phyloP scores from a whole-genome alignment of 805 yeast genomes.

The Candida coquimbonensis region DNA sequence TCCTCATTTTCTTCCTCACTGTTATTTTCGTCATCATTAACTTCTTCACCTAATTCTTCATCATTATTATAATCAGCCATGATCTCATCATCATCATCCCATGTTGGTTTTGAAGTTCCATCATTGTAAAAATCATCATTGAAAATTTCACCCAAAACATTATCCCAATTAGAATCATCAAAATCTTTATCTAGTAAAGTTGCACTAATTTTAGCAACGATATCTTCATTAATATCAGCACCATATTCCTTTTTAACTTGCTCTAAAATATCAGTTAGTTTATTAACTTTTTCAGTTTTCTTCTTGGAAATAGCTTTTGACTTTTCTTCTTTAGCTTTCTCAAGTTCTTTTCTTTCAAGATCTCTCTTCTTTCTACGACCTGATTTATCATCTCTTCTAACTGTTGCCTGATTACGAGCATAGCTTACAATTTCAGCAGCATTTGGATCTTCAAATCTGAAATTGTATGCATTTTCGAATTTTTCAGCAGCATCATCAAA shows the following conservation, averaged over 20 bases:
- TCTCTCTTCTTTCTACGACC: slow-evolving; percentile 81
- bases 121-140: slow-evolving; percentile 75
- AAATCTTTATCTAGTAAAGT: slow-evolving; percentile 80
- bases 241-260: slow-evolving; percentile 37
- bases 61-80: slow-evolving; percentile 38
- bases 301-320: slow-evolving; percentile 61
- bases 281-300: slow-evolving; percentile 69
- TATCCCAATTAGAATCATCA: slow-evolving; percentile 88
- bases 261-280: slow-evolving; percentile 58
- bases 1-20: slow-evolving; percentile 30
- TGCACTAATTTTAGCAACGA: slow-evolving; percentile 63
- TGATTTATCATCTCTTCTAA: slow-evolving; percentile 71
- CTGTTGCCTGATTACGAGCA: slow-evolving; percentile 90
- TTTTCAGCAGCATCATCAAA: slow-evolving; percentile 89
- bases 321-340: slow-evolving; percentile 44
- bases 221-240: slow-evolving; percentile 44
- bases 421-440: slow-evolving; percentile 88
- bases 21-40: slow-evolving; percentile 16
- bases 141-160: slow-evolving; percentile 74
- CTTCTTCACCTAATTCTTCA: slow-evolving; percentile 35
- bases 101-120: slow-evolving; percentile 50
- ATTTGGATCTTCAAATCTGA: slow-evolving; percentile 88
- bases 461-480: slow-evolving; percentile 89
- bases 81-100: slow-evolving; percentile 55
- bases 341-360: slow-evolving; percentile 48